Percentiles rank a stretch among this genome's conserved stretches.
phyloP scores from a whole-genome alignment of 1,139 yeast genomes.

The Diutina rugosa region DNA sequence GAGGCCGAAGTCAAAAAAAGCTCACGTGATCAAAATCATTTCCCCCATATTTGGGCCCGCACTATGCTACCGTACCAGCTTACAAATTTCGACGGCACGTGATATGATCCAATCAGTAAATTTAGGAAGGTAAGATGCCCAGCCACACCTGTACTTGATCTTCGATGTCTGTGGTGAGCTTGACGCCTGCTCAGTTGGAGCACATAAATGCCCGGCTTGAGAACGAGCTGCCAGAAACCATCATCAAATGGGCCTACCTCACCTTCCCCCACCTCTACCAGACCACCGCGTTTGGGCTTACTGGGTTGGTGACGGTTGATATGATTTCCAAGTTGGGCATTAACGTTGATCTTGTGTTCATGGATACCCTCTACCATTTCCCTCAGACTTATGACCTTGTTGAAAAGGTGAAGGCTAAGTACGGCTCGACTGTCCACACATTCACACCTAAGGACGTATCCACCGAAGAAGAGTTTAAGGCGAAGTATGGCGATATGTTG shows the following conservation, averaged over 20 bases:
- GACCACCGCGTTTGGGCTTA: conserved; percentile 90
- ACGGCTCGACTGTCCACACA: conserved; percentile 42
- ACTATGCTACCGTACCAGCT: background rate
- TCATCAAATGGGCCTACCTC: conserved; percentile 67
- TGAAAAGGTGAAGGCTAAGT: conserved; percentile 39
- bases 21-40: background rate
- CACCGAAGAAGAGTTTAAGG: conserved; percentile 53
- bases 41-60: too few species aligned
- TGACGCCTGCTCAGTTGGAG: conserved; percentile 22
- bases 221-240: conserved; percentile 50
- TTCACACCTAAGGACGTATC: conserved; percentile 50
- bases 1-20: background rate
- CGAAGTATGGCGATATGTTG: conserved; percentile 55
- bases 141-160: background rate
- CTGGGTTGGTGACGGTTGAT: conserved; percentile 82
- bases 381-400: conserved; percentile 83
- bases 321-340: conserved; percentile 48
- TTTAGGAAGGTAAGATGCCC: background rate
- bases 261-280: conserved; percentile 78
- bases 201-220: conserved; percentile 53
- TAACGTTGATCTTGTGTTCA: conserved; percentile 65
- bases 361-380: conserved; percentile 88
- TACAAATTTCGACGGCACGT: background rate
- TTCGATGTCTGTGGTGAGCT: background rate
- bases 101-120: background rate